phyloP scores from a whole-genome alignment of 768 basidiomycete species.

The Daedalea quercina region DNA sequence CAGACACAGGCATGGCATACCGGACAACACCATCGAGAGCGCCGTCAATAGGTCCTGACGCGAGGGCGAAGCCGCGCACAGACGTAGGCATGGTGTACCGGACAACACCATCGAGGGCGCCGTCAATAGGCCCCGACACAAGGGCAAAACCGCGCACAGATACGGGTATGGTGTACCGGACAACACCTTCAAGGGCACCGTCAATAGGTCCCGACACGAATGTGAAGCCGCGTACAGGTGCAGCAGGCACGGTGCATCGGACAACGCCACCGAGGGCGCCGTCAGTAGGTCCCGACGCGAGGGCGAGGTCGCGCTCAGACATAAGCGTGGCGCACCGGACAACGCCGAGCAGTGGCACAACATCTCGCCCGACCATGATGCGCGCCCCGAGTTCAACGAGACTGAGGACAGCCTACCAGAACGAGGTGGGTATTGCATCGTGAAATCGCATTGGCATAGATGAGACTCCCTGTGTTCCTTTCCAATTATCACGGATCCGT shows the following conservation, averaged over 20 bases:
- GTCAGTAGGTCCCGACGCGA: too few species aligned
- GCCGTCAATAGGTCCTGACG: neutral
- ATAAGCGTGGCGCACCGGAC: too few species aligned
- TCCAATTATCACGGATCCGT: too few species aligned
- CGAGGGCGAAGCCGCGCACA: slow-evolving; percentile 43
- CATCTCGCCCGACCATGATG: slow-evolving; percentile 15
- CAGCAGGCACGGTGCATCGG: too few species aligned
- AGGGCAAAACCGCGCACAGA: too few species aligned
- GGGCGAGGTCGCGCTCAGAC: too few species aligned
- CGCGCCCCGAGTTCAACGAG: slow-evolving; percentile 16
- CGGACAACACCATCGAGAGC: neutral
- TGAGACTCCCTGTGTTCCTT: neutral
- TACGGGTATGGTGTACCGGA: too few species aligned
- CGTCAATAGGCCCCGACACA: too few species aligned
- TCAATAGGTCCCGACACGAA: too few species aligned
- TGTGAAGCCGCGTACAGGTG: too few species aligned
- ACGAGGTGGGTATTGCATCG: slow-evolving; percentile 11
- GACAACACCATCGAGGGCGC: slow-evolving; percentile 27
- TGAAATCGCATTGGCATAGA: neutral
- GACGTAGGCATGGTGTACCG: slow-evolving; percentile 69
- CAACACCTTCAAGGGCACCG: too few species aligned
- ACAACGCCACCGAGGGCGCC: too few species aligned
- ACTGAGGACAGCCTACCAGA: slow-evolving; percentile 8
- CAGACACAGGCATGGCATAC: slow-evolving; percentile 56
- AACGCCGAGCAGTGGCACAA: slow-evolving; percentile 5